Conservation (phyloP, 1,284 basidiomycete genomes). For the Polyporus tsugae region DNA sequence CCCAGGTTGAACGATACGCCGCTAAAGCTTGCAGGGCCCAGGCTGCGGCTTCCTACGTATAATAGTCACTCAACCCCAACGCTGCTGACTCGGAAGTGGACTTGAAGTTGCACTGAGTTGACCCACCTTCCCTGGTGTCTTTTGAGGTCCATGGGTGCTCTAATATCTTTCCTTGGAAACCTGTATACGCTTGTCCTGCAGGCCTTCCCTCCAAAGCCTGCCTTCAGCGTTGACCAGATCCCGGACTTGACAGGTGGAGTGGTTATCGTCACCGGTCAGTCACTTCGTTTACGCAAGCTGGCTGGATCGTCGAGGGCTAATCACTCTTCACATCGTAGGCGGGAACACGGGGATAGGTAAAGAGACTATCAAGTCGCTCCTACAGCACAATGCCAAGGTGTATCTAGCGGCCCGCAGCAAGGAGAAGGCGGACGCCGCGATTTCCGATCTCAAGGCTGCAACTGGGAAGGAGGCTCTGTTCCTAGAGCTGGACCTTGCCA, state of each 20-base stretch:
- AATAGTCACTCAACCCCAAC: no score
- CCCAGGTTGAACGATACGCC: no score
- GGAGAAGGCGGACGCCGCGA: constrained; percentile 51
- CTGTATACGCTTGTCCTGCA: background rate
- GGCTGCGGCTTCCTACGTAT: no score
- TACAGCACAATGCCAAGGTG: constrained; percentile 9
- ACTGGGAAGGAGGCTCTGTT: constrained; percentile 50
- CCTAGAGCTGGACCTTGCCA: constrained; percentile 56
- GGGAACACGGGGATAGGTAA: constrained; percentile 51
- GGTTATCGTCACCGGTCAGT: constrained; percentile 50
- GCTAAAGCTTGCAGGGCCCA: no score
- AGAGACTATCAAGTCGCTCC: constrained; percentile 32
- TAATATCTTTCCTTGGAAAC: background rate
- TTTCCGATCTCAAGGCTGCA: constrained; percentile 48
- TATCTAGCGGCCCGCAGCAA: constrained; percentile 38
- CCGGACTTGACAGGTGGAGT: constrained; percentile 59
- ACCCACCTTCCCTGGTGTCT: no score
- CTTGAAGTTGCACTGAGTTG: no score
- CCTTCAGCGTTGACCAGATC: constrained; percentile 54
- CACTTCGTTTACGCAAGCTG: background rate
- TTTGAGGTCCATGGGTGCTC: background rate
- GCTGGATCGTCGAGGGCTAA: background rate
- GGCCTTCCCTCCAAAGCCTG: constrained; percentile 48
- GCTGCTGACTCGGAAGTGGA: no score
- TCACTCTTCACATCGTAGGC: constrained; percentile 4